phyloP scores from a whole-genome alignment of 257 asterid species.

The Fraxinus cuspidata region DNA sequence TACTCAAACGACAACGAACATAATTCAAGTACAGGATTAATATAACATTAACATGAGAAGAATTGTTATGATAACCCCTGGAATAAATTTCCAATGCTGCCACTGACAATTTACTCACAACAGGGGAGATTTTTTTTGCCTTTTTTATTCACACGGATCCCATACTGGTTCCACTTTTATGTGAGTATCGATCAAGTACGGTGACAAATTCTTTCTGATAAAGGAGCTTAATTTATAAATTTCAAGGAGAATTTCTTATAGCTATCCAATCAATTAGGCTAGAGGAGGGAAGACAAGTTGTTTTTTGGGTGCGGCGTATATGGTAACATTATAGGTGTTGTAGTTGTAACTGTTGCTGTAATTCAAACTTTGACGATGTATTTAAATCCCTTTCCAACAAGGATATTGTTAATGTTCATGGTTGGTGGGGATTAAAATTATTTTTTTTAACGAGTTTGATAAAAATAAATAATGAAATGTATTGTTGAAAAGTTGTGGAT shows the following conservation, averaged over 20 bases:
- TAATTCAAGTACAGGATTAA: constrained; percentile 26
- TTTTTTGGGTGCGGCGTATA: not conserved
- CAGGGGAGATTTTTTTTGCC: too few species aligned
- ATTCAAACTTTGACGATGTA: not conserved
- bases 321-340: not conserved
- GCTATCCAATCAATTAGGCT: not conserved
- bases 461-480: too few species aligned
- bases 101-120: too few species aligned
- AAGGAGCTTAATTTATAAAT: not conserved
- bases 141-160: too few species aligned
- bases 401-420: too few species aligned
- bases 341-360: not conserved
- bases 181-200: too few species aligned
- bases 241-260: not conserved
- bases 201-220: too few species aligned
- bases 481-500: too few species aligned
- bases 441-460: too few species aligned
- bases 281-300: not conserved
- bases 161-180: too few species aligned
- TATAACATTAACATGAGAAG: constrained; percentile 33
- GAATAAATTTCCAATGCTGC: not conserved
- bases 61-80: not conserved
- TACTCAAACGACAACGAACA: constrained; percentile 20
- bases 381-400: too few species aligned
- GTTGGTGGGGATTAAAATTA: too few species aligned